A percentile compares a stretch with the other conserved stretches of the same genome.
These are phyloP conservation scores for Echria macrotheca DNA, from an alignment of 495 filamentous ascomycete species.

Conservation along the genomic window DNA sequence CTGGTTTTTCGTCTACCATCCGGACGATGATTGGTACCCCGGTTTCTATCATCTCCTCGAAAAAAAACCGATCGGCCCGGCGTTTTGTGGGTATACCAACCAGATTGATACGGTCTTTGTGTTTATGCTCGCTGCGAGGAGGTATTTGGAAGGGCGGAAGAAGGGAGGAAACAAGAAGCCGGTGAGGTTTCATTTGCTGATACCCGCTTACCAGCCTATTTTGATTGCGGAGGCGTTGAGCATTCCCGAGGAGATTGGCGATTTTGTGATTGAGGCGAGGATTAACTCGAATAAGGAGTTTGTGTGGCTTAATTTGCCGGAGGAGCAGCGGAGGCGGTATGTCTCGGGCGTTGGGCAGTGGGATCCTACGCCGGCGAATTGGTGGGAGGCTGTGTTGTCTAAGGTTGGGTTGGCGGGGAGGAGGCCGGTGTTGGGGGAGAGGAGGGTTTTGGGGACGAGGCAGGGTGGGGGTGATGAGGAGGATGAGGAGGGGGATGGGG, in stretches of 20 bases:
- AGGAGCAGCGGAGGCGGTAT: conserved; percentile 14
- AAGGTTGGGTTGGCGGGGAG: not conserved
- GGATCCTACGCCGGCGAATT: conserved; percentile 7
- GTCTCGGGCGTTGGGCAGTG: conserved; percentile 16
- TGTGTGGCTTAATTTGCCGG: conserved; percentile 21
- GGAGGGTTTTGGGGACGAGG: not conserved
- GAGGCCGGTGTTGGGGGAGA: not conserved
- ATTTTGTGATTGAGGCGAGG: conserved; percentile 21
- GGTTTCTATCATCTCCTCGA: conserved; percentile 20
- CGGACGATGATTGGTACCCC: conserved; percentile 23
- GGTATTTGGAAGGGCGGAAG: conserved; percentile 1
- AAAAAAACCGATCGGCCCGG: conserved; percentile 15
- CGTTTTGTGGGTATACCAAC: conserved; percentile 22
- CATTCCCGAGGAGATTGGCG: conserved; percentile 19
- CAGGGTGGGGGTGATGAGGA: not conserved
- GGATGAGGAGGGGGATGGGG: not conserved
- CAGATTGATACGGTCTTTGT: conserved; percentile 22
- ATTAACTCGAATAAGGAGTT: conserved; percentile 17
- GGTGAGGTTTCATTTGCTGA: conserved; percentile 16
- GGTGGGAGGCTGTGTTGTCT: conserved; percentile 3
- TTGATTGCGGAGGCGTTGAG: conserved; percentile 17
- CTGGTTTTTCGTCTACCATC: conserved; percentile 21
- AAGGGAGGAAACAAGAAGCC: conserved; percentile 4
- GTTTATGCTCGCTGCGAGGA: conserved; percentile 19
- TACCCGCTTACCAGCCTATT: conserved; percentile 21